phyloP scores from a whole-genome alignment of 345 rosid species.

The Angophora floribunda region DNA sequence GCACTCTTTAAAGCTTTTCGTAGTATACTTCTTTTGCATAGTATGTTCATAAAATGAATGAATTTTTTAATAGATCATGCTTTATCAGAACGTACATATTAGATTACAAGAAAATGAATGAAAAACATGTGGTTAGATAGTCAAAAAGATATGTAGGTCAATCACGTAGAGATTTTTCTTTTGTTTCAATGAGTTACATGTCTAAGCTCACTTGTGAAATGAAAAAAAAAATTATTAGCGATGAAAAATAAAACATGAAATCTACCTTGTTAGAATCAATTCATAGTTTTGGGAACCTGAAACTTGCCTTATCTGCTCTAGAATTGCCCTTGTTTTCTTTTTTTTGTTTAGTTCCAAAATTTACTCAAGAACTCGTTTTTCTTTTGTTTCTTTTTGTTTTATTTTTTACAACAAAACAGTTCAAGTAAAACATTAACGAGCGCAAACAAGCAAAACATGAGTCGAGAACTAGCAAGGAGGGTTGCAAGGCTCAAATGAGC shows the following conservation, averaged over 20 bases:
- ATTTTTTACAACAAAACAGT: no score
- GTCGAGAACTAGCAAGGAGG: background rate
- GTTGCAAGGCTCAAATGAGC: background rate
- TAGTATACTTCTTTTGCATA: background rate
- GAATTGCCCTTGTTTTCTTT: no score
- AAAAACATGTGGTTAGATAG: no score
- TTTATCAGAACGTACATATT: background rate
- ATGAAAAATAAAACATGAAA: background rate
- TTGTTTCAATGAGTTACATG: no score
- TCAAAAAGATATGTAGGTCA: background rate
- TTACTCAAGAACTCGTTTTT: background rate
- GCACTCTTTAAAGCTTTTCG: background rate
- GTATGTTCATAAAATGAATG: background rate
- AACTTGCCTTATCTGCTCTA: background rate
- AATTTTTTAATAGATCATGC: background rate
- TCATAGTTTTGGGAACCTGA: no score
- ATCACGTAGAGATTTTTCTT: background rate
- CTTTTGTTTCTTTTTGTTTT: background rate
- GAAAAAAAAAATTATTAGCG: fast-evolving
- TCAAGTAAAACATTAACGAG: background rate
- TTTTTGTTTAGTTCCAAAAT: no score
- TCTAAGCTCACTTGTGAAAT: background rate
- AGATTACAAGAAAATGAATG: no score
- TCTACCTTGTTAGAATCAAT: fast-evolving
- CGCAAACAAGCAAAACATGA: fast-evolving